phyloP scores from a whole-genome alignment of 768 basidiomycete species.

The Multifurca ochricompacta region DNA sequence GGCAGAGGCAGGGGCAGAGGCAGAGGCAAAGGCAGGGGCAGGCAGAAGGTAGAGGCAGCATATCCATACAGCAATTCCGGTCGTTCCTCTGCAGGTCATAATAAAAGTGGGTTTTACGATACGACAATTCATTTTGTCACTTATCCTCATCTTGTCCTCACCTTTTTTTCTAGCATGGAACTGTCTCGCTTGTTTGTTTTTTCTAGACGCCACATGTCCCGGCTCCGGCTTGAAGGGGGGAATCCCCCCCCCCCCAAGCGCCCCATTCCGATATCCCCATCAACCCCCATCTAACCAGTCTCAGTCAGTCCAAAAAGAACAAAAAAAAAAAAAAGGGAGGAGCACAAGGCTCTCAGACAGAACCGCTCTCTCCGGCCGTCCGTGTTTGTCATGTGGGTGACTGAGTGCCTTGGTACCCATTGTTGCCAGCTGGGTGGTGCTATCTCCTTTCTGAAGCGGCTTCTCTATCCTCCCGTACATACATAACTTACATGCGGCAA shows the following conservation, averaged over 20 bases:
- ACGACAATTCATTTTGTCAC: background rate
- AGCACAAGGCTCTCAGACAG: too few species aligned
- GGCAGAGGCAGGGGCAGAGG: too few species aligned
- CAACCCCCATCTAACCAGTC: too few species aligned
- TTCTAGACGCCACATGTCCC: background rate
- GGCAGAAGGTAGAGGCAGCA: too few species aligned
- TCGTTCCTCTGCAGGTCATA: too few species aligned
- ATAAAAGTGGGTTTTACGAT: too few species aligned
- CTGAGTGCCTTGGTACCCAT: background rate
- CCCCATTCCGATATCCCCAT: background rate
- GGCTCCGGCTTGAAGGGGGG: too few species aligned
- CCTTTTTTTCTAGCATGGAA: background rate
- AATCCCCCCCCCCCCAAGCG: background rate
- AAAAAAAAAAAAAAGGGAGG: too few species aligned
- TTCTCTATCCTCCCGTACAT: background rate
- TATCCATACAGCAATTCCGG: background rate
- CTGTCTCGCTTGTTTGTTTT: background rate
- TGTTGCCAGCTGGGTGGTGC: background rate
- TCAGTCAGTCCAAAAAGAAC: too few species aligned
- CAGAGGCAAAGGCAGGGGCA: too few species aligned
- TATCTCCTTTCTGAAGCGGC: background rate
- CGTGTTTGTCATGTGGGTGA: background rate
- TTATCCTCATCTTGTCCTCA: background rate
- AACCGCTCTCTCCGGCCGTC: too few species aligned
- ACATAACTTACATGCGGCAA: too few species aligned